Evolutionary conservation across 2,329 filamentous ascomycete genomes (phyloP), one percentile per base, ranked within the genome.

Genomic region (Diaporthe eres): DNA sequence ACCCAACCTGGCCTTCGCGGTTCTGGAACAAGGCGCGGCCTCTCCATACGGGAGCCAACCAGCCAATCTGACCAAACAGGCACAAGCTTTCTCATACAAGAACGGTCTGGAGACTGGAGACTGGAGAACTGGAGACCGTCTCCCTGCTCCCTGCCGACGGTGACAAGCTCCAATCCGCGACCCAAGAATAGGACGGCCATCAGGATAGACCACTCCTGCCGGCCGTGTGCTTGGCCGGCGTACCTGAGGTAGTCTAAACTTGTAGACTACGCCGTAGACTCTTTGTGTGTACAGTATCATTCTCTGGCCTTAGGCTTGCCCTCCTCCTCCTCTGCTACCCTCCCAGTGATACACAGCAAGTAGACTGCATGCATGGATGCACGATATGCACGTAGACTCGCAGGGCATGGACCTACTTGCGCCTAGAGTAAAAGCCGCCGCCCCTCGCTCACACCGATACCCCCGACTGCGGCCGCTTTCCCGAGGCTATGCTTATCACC

Each of bases 11-110:
- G 42, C 72, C 72, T 67, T 67, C 17, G 42, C 68, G 63, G 68
- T 67, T 61, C 72, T 76, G 67, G 72, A 76, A 75, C 75, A 58
- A 61, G 42, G 58, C 49, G 51, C 44, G 58, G 63, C 58, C 57
- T 61, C 63, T 61, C 63, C 63, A 53, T 37, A 9, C 63, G 53
- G 63, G 42, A 34, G 44, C 53, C 53, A 55, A 19, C 55, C 55
- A 37, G 31, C 63, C 63, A 70, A 22, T 15, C 44, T 51, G 31
- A 8, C 63, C 63, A 70, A 10, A 42, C 34, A 55, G 65, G 17
- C 49, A 28, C 65, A 42, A 42, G 65, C 49, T 70, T 42, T 42
- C 47, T 53, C 63, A 28, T 34, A 70, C 65, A 55, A 34, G 22
- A 25, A 70, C 65, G 65, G 65, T 70, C 65, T 70, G 63, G 61